Evolutionary conservation across 2,329 filamentous ascomycete species (phyloP), one percentile per base, ranked within the genome.

Genomic region (Clonostachys byssicola): DNA sequence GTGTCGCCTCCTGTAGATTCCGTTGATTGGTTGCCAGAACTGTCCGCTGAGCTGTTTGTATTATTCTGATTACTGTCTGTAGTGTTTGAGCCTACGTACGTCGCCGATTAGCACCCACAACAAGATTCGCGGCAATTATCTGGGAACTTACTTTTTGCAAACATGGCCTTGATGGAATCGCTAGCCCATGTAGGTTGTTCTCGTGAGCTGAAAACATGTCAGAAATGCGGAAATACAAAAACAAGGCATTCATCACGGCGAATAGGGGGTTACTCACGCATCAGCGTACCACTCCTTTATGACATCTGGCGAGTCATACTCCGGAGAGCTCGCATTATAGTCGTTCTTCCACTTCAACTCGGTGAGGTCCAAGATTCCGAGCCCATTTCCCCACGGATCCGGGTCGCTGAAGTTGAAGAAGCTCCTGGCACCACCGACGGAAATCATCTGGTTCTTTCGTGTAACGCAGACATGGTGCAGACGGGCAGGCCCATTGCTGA

Each of bases 331-430:
- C 0, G 66, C 58, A 23, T 70, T 56, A 48, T 67, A 72, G 2
- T 54, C 49, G 42, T 60, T 50, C 5, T 45, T 55, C 67, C 68
- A 72, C 8, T 49, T 41, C 51, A 70, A 52, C 14, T 56, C 54
- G 4, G 60, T 63, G 62, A 72, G 60, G 45, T 71, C 68, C 49
- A 70, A 67, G 9, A 73, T 55, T 3, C 68, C 65, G 16, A 72
- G 54, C 1, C 66, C 64, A 35, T 64, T 60, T 5, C 51, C 48
- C 64, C 64, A 70, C 1, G 61, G 61, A 43, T 70, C 66, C 12
- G 53, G 47, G 10, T 60, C 60, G 7, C 47, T 50, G 43, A 34
- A 52, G 36, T 34, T 42, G 17, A 17, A 47, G 23, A 38, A 39
- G 8, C 23, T 30, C 30, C 20, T 39, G 30, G 57, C 47, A 6